phyloP scores from a whole-genome alignment of 202 grass and related monocot genomes.

The Bolboschoenoplectus hybrid region DNA sequence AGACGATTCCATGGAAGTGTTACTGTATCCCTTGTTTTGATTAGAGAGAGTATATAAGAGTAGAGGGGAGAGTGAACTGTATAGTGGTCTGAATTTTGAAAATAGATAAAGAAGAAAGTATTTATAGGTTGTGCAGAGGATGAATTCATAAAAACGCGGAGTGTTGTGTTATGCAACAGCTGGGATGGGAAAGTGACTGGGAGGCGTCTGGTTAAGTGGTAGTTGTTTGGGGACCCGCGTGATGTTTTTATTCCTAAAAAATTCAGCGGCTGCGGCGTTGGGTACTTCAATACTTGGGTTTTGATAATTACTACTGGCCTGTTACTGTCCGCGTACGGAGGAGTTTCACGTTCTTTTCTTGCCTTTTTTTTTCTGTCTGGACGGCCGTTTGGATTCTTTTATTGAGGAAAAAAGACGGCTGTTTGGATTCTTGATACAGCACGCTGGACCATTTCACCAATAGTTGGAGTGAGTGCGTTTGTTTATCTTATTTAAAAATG shows the following conservation, averaged over 20 bases:
- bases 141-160: background rate
- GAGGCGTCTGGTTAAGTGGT: no score
- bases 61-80: background rate
- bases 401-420: no score
- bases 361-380: background rate
- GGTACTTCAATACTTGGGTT: background rate
- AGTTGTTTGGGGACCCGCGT: background rate
- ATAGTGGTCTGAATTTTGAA: background rate
- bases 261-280: background rate
- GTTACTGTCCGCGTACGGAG: background rate
- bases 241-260: background rate
- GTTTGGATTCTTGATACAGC: no score
- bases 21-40: background rate
- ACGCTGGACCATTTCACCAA: no score
- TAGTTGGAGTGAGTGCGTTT: no score
- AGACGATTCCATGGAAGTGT: background rate
- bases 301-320: background rate
- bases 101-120: background rate
- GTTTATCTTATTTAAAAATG: no score
- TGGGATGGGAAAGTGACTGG: background rate
- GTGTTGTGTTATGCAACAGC: conserved; percentile 33
- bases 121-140: background rate
- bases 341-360: background rate
- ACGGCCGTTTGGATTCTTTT: background rate
- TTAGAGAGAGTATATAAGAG: background rate